A percentile compares a stretch with the other conserved stretches of the same genome.
These are phyloP conservation scores for Nicotiana attenuata DNA, from an alignment of 257 asterid genomes.

Conservation along the genomic window DNA sequence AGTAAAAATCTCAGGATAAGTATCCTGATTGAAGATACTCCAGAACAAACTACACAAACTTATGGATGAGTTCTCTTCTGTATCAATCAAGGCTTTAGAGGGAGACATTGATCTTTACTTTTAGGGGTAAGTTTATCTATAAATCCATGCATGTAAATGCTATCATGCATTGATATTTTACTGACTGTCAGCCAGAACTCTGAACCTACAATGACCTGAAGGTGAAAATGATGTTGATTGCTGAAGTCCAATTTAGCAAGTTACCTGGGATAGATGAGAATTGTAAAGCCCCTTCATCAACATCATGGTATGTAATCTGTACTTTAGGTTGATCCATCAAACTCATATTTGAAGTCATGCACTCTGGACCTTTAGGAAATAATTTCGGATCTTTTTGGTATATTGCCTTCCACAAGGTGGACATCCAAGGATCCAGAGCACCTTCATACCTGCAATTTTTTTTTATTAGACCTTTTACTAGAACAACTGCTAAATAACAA, in stretches of 20 bases:
- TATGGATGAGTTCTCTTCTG: background rate
- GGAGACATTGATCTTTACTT: background rate
- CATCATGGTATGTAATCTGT: constrained; percentile 51
- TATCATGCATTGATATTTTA: background rate
- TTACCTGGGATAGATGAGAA: constrained; percentile 49
- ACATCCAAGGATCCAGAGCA: constrained; percentile 93
- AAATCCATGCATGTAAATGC: background rate
- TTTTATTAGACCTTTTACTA: constrained; percentile 1
- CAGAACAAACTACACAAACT: background rate
- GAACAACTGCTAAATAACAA: background rate
- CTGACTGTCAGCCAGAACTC: background rate
- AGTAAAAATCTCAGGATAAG: background rate
- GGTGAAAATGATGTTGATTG: background rate
- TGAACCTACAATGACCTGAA: background rate
- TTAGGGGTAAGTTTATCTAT: background rate
- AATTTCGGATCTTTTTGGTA: constrained; percentile 42
- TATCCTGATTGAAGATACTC: background rate
- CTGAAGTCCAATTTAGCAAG: background rate
- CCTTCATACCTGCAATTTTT: constrained; percentile 76
- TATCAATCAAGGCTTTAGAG: background rate
- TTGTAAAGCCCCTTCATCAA: constrained; percentile 30
- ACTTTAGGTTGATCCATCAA: constrained; percentile 71
- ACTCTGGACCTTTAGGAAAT: constrained; percentile 64
- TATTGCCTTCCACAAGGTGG: constrained; percentile 65
- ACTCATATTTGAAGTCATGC: constrained; percentile 32